These are phyloP conservation scores for Colletotrichum sp. DNA, from an alignment of 2,329 filamentous ascomycete species.

Conservation along the genomic window DNA sequence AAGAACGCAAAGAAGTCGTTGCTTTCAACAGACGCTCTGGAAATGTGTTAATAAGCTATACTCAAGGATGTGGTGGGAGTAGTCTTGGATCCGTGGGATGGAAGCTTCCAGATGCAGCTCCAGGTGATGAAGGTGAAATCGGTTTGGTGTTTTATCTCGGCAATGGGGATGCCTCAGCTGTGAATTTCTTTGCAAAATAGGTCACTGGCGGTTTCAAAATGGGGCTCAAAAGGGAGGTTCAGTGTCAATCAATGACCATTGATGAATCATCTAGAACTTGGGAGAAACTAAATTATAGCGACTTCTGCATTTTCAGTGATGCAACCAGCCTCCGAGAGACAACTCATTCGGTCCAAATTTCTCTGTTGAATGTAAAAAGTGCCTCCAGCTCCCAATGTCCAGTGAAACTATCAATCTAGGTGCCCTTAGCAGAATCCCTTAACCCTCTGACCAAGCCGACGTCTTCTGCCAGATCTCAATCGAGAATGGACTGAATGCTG, in stretches of 20 bases:
- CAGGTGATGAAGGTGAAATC: neutral
- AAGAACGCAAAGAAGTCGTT: neutral
- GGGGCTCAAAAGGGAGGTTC: neutral
- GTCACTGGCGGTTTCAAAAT: neutral
- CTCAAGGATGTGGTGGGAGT: neutral
- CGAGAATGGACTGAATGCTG: neutral
- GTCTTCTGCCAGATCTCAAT: neutral
- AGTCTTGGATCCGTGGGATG: neutral
- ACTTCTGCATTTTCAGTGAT: neutral
- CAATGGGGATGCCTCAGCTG: neutral
- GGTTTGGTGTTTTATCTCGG: neutral
- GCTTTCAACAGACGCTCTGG: neutral
- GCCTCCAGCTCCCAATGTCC: neutral
- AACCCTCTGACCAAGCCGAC: neutral
- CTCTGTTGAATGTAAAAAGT: neutral
- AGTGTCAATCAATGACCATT: neutral
- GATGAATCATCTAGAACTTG: neutral
- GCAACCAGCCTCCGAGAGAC: neutral
- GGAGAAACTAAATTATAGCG: neutral
- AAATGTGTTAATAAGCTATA: neutral
- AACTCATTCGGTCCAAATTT: neutral
- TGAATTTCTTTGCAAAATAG: neutral
- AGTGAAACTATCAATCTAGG: neutral
- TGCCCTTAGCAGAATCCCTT: neutral
- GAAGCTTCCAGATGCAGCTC: neutral